These are phyloP conservation scores for Talaromyces wortmannii DNA, from an alignment of 495 filamentous ascomycete genomes.

Conservation along the genomic window DNA sequence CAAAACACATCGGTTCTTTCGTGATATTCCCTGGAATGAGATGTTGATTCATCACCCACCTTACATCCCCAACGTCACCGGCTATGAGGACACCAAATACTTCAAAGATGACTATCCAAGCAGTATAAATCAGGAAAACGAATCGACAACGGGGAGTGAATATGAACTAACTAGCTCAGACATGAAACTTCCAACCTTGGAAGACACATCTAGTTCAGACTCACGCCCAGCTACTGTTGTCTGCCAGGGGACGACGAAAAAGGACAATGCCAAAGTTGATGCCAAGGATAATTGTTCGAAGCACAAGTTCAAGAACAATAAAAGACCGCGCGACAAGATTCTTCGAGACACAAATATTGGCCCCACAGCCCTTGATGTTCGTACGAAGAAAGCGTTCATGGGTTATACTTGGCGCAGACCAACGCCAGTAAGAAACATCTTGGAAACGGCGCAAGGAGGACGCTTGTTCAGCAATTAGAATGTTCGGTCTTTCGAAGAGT, in stretches of 20 bases:
- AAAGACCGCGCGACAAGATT: conserved; percentile 71
- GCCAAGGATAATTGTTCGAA: conserved; percentile 1
- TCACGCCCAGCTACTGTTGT: background rate
- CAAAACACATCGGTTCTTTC: conserved; percentile 70
- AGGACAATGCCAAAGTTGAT: conserved; percentile 2
- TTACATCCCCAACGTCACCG: conserved; percentile 63
- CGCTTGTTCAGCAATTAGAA: background rate
- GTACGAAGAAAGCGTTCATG: conserved; percentile 74
- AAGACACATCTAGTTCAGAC: background rate
- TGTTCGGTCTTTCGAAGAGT: too few relatives aligned
- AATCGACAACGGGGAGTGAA: background rate
- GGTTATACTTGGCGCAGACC: conserved; percentile 83
- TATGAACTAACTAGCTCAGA: background rate
- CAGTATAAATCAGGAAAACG: conserved; percentile 1
- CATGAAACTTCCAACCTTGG: background rate
- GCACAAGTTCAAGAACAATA: conserved; percentile 47
- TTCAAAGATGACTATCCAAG: conserved; percentile 55
- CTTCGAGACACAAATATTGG: conserved; percentile 62
- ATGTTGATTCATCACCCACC: conserved; percentile 65
- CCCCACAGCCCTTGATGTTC: conserved; percentile 61
- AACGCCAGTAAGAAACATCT: conserved; percentile 25
- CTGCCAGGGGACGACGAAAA: background rate
- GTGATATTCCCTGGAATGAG: conserved; percentile 58
- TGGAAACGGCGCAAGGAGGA: conserved; percentile 22
- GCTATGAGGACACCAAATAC: conserved; percentile 78